These are phyloP conservation scores for Knufia fluminis DNA, from an alignment of 2,329 filamentous ascomycete genomes.

Conservation along the genomic window DNA sequence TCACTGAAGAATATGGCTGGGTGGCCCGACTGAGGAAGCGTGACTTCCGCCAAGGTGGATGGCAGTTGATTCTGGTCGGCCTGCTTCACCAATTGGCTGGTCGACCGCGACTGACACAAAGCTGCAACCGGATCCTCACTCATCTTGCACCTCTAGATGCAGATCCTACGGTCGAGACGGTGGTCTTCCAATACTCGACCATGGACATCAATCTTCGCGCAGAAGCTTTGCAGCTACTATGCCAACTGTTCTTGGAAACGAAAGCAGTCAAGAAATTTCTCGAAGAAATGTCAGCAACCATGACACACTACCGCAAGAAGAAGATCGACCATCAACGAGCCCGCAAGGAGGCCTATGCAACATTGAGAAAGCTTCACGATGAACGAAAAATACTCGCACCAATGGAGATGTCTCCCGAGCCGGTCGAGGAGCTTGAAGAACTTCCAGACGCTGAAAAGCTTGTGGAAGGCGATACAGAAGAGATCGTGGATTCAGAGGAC, in stretches of 20 bases:
- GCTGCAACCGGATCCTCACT: slow-evolving; percentile 69
- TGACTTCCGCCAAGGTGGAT: slow-evolving; percentile 77
- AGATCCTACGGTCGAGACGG: slow-evolving; percentile 67
- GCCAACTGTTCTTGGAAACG: slow-evolving; percentile 76
- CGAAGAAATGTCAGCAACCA: slow-evolving; percentile 83
- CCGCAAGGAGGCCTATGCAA: slow-evolving; percentile 50
- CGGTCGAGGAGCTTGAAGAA: slow-evolving; percentile 34
- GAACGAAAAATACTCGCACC: slow-evolving; percentile 41
- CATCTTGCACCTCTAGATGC: slow-evolving; percentile 70
- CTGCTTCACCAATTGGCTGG: slow-evolving; percentile 77
- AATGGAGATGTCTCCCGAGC: slow-evolving; percentile 36
- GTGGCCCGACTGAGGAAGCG: slow-evolving; percentile 72
- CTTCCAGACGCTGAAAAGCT: slow-evolving; percentile 44
- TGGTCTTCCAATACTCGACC: slow-evolving; percentile 59
- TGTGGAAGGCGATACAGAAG: slow-evolving; percentile 27
- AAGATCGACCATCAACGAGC: slow-evolving; percentile 87
- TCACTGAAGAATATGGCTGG: slow-evolving; percentile 66
- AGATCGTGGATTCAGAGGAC: slow-evolving; percentile 55
- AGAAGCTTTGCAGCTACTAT: slow-evolving; percentile 71
- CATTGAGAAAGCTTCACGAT: slow-evolving; percentile 38
- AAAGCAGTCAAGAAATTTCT: slow-evolving; percentile 80
- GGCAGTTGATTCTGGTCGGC: slow-evolving; percentile 83
- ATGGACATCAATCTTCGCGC: slow-evolving; percentile 79
- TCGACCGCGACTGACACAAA: slow-evolving; percentile 57
- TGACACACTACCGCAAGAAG: slow-evolving; percentile 90